These are phyloP conservation scores for Amanita fuliginea DNA, from an alignment of 768 basidiomycete species.

Conservation along the genomic window DNA sequence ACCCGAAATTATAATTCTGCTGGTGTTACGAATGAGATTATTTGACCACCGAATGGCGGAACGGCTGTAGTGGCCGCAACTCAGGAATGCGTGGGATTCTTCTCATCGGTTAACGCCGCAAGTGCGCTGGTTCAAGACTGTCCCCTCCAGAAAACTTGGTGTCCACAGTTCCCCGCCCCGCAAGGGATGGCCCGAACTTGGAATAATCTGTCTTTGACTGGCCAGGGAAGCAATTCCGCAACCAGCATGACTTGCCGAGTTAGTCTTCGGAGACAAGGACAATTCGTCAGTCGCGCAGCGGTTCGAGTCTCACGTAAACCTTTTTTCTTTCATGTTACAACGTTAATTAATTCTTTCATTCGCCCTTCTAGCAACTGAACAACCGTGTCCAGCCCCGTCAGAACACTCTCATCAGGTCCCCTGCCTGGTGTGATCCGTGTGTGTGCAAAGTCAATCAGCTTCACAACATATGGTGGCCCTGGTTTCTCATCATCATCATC, in stretches of 20 bases:
- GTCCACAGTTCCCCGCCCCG: slow-evolving; percentile 54
- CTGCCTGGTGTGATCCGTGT: slow-evolving; percentile 53
- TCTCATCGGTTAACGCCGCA: slow-evolving; percentile 44
- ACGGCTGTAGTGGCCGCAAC: slow-evolving; percentile 76
- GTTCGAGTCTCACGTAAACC: slow-evolving; percentile 71
- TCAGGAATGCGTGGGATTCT: slow-evolving; percentile 70
- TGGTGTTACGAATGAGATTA: too few relatives aligned
- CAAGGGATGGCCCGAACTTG: slow-evolving; percentile 55
- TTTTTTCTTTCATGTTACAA: slow-evolving; percentile 29
- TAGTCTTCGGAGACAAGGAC: slow-evolving; percentile 88
- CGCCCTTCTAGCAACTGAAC: slow-evolving; percentile 9
- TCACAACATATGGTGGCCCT: slow-evolving; percentile 51
- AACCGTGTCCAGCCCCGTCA: slow-evolving; percentile 3
- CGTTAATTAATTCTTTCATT: slow-evolving; percentile 11
- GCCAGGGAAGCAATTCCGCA: slow-evolving; percentile 94
- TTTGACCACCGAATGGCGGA: slow-evolving; percentile 34
- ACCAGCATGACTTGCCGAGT: slow-evolving; percentile 79
- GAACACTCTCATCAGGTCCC: slow-evolving; percentile 66
- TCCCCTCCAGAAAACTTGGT: slow-evolving; percentile 95
- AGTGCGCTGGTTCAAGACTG: slow-evolving; percentile 91
- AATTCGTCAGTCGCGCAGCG: slow-evolving; percentile 77
- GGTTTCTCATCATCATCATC: slow-evolving; percentile 15
- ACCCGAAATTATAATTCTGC: background rate
- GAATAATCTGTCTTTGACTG: slow-evolving; percentile 80
- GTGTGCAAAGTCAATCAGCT: slow-evolving; percentile 94